Evolutionary conservation across 148 eudicot genomes (phyloP), one percentile per base, ranked within the genome.

Genomic region (Agrostemma githago): DNA sequence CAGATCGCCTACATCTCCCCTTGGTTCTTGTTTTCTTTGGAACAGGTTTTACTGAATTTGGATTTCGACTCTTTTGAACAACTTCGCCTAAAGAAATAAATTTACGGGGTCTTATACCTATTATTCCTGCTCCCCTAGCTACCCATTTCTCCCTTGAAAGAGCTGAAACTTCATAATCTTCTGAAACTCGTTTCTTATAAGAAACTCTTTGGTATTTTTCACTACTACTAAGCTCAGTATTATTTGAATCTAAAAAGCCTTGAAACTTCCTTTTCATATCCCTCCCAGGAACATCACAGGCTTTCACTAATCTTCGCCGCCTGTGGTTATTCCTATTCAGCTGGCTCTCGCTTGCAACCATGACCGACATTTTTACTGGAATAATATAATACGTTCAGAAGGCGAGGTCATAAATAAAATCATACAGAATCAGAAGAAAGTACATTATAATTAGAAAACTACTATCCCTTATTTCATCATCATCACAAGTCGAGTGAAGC

Each of bases 351-450:
- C 40, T 80, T 37, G 66, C 77, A 76, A 72, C 62, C 73, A 80
- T 14, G 3, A 57, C 68, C n/a, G 83, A 72, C 79, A 80, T 76
- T 40, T 76, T 72, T 39, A 58, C 83, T 80, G 74, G 46, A 60
- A 46, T 5, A 26, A 14, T 10, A 51, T n/a, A 6, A 48, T 39
- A n/a, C 34, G 39, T 38, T 12, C 44, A 54, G 5, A 42, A 9
- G n/a, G 3, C 72, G 14, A 67, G 14, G 44, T 37, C 56, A 67
- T 17, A 17, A 38, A 64, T 17, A 42, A 60, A 34, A 5, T 51
- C 62, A 66, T 43, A 15, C 14, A 42, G 1, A 48, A 21, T 46
- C 3, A 51, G 15, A 10, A 51, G 56, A 51, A 6, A 51, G 4
- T 11, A 51, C 11, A 15, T 11, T 51, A 51, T 51, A 51, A 10